A percentile compares a stretch with the other conserved stretches of the same genome.
phyloP scores from a whole-genome alignment of 768 basidiomycete genomes.

The Hygrophorus pudorinus region DNA sequence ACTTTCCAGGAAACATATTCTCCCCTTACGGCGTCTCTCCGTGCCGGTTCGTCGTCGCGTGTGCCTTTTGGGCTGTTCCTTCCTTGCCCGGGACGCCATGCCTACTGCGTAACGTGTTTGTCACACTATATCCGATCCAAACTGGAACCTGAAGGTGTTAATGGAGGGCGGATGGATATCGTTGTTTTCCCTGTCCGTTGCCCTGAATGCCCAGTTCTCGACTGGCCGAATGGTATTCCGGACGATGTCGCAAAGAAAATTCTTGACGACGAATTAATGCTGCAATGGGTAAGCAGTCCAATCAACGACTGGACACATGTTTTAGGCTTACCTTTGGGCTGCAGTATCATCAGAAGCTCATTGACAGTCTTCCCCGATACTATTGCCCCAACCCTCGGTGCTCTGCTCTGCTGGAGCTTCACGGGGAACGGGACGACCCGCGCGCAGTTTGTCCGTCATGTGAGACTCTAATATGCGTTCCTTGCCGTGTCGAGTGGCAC shows the following conservation, averaged over 20 bases:
- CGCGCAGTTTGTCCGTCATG: constrained; percentile 26
- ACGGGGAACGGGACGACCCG: constrained; percentile 23
- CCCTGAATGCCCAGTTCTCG: constrained; percentile 24
- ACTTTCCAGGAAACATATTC: constrained; percentile 24
- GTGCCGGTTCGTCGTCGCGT: constrained; percentile 24
- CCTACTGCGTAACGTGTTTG: constrained; percentile 27
- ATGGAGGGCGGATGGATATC: constrained; percentile 16
- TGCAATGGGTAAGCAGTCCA: constrained; percentile 20
- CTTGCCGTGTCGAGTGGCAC: constrained; percentile 27
- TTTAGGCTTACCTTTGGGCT: not conserved
- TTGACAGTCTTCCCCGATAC: constrained; percentile 23
- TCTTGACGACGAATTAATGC: constrained; percentile 22
- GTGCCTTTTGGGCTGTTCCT: constrained; percentile 24
- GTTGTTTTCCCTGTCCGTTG: constrained; percentile 28
- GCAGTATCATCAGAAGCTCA: constrained; percentile 25
- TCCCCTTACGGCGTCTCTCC: constrained; percentile 21
- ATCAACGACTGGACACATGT: not conserved
- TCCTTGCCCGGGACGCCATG: constrained; percentile 24
- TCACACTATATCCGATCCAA: constrained; percentile 24
- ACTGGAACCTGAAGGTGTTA: constrained; percentile 23
- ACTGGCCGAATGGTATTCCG: constrained; percentile 24
- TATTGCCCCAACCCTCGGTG: constrained; percentile 30
- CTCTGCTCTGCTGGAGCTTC: constrained; percentile 23
- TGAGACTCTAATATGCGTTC: constrained; percentile 21
- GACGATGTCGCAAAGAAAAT: constrained; percentile 24